Evolutionary conservation across 371 early-diverging fungal genomes (phyloP).

Genomic region (Rhizopus sp.): DNA sequence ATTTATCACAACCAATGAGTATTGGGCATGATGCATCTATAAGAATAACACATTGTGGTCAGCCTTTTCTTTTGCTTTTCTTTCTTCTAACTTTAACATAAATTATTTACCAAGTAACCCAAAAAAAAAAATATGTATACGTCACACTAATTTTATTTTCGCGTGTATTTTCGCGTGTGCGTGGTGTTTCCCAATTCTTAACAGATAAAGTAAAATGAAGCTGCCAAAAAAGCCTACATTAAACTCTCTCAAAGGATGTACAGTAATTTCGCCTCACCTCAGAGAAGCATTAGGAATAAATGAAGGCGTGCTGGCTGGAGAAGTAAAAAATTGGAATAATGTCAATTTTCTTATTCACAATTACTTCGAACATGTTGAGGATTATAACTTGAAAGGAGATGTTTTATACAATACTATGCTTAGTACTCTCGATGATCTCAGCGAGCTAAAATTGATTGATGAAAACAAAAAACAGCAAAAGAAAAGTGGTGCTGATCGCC

Average conservation of each 20-base stretch:
- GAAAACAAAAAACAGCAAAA: slow-evolving; percentile 16
- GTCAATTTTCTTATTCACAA: slow-evolving; percentile 9
- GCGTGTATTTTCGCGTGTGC: no score
- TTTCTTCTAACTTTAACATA: no score
- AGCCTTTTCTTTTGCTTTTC: no score
- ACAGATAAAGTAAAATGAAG: slow-evolving; percentile 7
- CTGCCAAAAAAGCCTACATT: slow-evolving; percentile 14
- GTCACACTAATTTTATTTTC: no score
- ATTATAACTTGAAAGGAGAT: slow-evolving; percentile 14
- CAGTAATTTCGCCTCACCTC: slow-evolving; percentile 15
- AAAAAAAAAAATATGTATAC: no score
- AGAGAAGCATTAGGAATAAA: slow-evolving; percentile 15
- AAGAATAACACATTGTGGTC: no score
- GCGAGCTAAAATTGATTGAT: slow-evolving; percentile 15
- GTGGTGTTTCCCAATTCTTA: no score
- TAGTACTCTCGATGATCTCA: slow-evolving; percentile 18
- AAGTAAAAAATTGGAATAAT: slow-evolving; percentile 17
- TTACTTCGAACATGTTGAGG: slow-evolving; percentile 20
- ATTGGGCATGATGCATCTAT: no score
- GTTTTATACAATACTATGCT: slow-evolving; percentile 11
- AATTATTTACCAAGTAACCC: no score
- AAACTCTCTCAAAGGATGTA: slow-evolving; percentile 16
- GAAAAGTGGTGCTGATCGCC: slow-evolving; percentile 19
- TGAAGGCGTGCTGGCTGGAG: slow-evolving; percentile 13
- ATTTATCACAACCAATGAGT: no score